Percentiles rank a stretch among this genome's conserved stretches.
phyloP scores from a whole-genome alignment of 139 green algal species.

The Mesostigma viride region DNA sequence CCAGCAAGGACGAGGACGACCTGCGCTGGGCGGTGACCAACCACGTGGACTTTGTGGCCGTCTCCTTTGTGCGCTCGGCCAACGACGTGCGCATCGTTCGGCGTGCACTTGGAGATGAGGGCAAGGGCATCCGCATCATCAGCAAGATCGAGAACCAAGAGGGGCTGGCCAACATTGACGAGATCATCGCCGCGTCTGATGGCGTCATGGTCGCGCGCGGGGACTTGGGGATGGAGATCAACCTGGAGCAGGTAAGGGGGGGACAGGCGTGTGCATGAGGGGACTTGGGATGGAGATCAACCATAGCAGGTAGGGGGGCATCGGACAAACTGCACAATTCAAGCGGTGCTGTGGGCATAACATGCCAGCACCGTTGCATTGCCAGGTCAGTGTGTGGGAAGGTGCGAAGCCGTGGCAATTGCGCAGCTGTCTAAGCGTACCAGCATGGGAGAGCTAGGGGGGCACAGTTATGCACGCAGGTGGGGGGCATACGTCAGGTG shows the following conservation, averaged over 20 bases:
- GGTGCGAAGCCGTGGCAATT: too few species aligned
- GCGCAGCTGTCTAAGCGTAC: too few species aligned
- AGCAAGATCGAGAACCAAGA: conserved; percentile 96
- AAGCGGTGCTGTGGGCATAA: too few species aligned
- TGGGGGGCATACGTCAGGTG: too few species aligned
- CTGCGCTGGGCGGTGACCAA: conserved; percentile 83
- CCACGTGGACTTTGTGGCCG: conserved; percentile 95
- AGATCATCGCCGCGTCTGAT: conserved; percentile 79
- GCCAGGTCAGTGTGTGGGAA: too few species aligned
- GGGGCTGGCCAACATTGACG: conserved; percentile 89
- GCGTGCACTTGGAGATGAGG: conserved; percentile 56
- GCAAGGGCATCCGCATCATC: conserved; percentile 83
- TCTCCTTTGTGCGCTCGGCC: conserved; percentile 93
- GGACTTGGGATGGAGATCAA: too few species aligned
- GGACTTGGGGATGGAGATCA: conserved; percentile 98
- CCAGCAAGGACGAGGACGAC: conserved; percentile 84
- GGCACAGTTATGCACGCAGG: too few species aligned
- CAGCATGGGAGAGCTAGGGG: too few species aligned
- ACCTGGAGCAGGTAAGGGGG: conserved; percentile 96
- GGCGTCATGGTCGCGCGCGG: conserved; percentile 83
- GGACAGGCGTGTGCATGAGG: conserved; percentile 16
- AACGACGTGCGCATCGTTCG: conserved; percentile 78
- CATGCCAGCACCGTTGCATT: too few species aligned
- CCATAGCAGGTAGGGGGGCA: too few species aligned
- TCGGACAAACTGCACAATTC: too few species aligned